These are phyloP conservation scores for Apiospora pterosperma DNA, from an alignment of 2,329 filamentous ascomycete species.

Conservation along the genomic window DNA sequence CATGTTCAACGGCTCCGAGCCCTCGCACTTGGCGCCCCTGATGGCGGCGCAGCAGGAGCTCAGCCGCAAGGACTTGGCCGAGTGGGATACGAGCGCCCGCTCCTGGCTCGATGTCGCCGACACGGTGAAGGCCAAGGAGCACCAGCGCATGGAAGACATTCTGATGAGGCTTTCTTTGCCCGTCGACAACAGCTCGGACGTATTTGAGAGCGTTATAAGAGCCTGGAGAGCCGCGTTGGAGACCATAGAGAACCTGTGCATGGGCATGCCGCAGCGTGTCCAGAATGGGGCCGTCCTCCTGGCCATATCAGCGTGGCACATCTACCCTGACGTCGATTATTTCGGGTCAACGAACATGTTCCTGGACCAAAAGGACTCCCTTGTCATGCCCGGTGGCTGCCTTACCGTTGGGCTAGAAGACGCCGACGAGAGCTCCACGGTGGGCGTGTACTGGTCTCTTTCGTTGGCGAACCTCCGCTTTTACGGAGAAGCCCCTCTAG, in stretches of 20 bases:
- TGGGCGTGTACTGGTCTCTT: no score
- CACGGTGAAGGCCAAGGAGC: background rate
- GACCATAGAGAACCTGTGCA: background rate
- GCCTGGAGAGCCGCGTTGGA: background rate
- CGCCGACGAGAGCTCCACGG: no score
- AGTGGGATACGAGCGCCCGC: slow-evolving; percentile 29
- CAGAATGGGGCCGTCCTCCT: background rate
- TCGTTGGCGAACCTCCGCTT: no score
- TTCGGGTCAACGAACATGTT: no score
- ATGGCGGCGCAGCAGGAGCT: slow-evolving; percentile 13
- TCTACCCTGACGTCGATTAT: background rate
- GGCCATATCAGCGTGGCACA: background rate
- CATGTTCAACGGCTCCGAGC: background rate
- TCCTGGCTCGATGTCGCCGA: slow-evolving; percentile 20
- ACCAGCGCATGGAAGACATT: background rate
- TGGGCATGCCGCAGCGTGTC: background rate
- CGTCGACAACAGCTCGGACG: no score
- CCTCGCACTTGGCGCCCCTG: background rate
- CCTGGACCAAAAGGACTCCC: no score
- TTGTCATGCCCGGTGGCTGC: no score
- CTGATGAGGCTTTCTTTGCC: background rate
- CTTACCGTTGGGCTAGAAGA: no score
- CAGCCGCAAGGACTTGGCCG: slow-evolving; percentile 18
- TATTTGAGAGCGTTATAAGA: no score
- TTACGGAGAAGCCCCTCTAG: no score